phyloP scores from a whole-genome alignment of 2,329 filamentous ascomycete species.

The Aspergillus vadensis region DNA sequence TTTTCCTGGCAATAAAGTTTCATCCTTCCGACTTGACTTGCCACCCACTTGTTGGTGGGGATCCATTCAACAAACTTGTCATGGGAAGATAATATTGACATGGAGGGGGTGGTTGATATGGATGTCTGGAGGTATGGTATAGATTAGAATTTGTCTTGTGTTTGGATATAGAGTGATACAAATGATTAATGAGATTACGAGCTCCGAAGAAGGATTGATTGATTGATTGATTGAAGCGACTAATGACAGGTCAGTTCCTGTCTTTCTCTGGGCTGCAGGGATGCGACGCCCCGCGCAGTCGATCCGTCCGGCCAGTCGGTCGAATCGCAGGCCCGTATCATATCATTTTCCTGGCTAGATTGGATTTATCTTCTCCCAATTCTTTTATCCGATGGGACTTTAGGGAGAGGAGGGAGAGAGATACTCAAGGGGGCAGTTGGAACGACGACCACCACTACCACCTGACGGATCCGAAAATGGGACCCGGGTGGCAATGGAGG shows the following conservation, averaged over 20 bases:
- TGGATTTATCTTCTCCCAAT: no score
- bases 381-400: no score
- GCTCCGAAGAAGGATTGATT: not conserved
- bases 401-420: no score
- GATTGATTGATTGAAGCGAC: not conserved
- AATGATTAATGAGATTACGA: not conserved
- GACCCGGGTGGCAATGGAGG: not conserved
- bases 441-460: no score
- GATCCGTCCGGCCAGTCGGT: not conserved
- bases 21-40: not conserved
- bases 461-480: not conserved
- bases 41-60: conserved; percentile 4
- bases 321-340: not conserved
- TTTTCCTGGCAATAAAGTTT: not conserved
- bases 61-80: not conserved
- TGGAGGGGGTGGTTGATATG: no score
- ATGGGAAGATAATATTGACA: no score
- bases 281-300: not conserved
- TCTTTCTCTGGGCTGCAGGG: not conserved
- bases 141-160: no score
- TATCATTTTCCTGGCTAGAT: not conserved
- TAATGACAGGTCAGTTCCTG: conserved; percentile 12
- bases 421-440: no score
- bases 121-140: not conserved
- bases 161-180: not conserved